Conservation (phyloP, 208 protist species). For the Trypanosoma scelopori region DNA sequence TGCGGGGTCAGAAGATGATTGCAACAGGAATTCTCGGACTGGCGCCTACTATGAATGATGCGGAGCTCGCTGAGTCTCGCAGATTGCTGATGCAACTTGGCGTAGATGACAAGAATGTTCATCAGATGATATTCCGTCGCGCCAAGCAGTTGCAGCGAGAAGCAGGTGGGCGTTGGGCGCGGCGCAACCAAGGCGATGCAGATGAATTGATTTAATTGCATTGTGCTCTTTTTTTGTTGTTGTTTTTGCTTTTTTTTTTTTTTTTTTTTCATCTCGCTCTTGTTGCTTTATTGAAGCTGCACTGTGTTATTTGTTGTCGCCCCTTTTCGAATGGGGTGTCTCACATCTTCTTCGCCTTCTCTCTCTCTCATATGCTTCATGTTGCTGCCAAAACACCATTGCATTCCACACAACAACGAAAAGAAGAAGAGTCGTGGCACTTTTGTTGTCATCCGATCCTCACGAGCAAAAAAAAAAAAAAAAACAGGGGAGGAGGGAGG, state of each 20-base stretch:
- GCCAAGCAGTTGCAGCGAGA: slow-evolving; percentile 40
- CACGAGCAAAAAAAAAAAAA: not conserved
- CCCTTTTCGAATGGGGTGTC: not conserved
- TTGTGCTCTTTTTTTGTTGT: not conserved
- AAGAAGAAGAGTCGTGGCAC: not conserved
- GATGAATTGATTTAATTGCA: slow-evolving; percentile 29
- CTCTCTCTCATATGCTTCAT: not conserved
- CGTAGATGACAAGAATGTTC: slow-evolving; percentile 34
- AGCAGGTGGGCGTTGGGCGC: slow-evolving; percentile 19
- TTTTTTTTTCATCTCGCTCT: not conserved
- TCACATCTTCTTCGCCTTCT: not conserved
- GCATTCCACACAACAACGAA: not conserved
- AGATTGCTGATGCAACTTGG: slow-evolving; percentile 37
- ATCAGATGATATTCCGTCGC: slow-evolving; percentile 41
- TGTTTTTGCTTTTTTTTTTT: slow-evolving; percentile 3
- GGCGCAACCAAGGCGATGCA: slow-evolving; percentile 11
- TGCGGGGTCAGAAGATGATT: slow-evolving; percentile 41
- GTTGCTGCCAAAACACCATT: too few species aligned
- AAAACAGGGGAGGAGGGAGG: not conserved
- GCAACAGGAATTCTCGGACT: slow-evolving; percentile 43
- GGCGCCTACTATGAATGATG: slow-evolving; percentile 56
- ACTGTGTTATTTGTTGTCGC: not conserved
- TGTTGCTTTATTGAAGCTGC: too few species aligned
- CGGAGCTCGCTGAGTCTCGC: slow-evolving; percentile 43
- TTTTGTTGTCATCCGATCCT: too few species aligned